Evolutionary conservation across 768 basidiomycete genomes (phyloP).

Genomic region (Tulasnella sp.): DNA sequence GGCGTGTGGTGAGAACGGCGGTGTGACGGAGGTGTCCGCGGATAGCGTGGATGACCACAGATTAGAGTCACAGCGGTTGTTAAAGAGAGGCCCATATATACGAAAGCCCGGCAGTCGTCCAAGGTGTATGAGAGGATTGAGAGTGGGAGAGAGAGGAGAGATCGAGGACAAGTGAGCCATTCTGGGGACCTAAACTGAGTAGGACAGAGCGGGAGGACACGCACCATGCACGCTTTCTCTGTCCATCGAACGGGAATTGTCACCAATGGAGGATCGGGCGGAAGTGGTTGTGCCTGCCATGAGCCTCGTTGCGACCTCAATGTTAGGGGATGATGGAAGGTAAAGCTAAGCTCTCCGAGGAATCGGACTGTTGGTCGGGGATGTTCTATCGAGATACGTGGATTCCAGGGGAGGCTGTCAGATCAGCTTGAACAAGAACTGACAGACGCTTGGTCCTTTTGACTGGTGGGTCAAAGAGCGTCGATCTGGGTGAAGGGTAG

Average conservation of each 20-base stretch:
- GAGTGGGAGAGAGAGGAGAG: background rate
- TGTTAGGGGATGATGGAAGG: background rate
- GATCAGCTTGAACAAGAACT: too few species aligned
- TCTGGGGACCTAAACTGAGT: background rate
- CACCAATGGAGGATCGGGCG: background rate
- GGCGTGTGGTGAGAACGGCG: constrained; percentile 21
- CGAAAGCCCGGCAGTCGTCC: background rate
- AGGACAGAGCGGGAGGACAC: background rate
- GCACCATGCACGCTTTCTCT: background rate
- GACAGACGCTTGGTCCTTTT: too few species aligned
- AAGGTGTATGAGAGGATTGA: background rate
- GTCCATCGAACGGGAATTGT: background rate
- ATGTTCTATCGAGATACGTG: background rate
- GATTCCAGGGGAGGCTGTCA: too few species aligned
- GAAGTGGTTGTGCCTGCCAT: background rate
- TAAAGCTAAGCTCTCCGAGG: background rate
- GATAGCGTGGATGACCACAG: constrained; percentile 1
- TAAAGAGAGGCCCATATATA: background rate
- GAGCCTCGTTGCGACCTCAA: background rate
- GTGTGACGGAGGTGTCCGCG: background rate
- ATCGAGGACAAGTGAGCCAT: background rate
- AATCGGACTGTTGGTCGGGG: background rate
- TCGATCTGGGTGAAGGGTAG: too few species aligned
- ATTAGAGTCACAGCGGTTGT: background rate
- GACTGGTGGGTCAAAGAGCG: too few species aligned